Conservation (phyloP, 352 stramenopile genomes). For the Phytophthora chlamydospora region DNA sequence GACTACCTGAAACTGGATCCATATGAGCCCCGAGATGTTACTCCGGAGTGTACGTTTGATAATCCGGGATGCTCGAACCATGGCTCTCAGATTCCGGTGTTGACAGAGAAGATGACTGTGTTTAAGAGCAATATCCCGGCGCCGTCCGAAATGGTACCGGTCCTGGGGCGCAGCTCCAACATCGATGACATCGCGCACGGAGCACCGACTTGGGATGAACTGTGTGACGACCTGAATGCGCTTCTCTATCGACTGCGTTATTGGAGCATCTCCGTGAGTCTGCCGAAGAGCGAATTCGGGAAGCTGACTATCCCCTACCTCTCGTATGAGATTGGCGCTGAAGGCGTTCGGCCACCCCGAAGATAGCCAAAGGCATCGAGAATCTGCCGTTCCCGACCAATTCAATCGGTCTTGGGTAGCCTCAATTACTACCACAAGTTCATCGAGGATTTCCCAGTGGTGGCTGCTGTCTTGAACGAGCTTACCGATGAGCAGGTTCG, state of each 20-base stretch:
- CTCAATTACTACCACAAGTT: too few relatives aligned
- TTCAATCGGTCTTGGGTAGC: too few relatives aligned
- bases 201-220: conserved; percentile 1
- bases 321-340: neutral
- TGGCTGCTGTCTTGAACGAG: too few relatives aligned
- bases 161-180: conserved; percentile 2
- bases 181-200: conserved; percentile 9
- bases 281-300: conserved; percentile 9
- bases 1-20: conserved; percentile 1
- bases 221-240: conserved; percentile 2
- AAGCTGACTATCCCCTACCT: neutral
- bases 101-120: neutral
- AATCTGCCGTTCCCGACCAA: neutral
- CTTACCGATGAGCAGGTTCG: too few relatives aligned
- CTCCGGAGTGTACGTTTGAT: too few relatives aligned
- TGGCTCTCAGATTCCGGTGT: too few relatives aligned
- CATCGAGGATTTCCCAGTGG: too few relatives aligned
- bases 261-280: conserved; percentile 6
- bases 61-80: too few relatives aligned
- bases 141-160: neutral
- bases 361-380: neutral
- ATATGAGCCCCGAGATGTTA: too few relatives aligned
- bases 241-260: conserved; percentile 1
- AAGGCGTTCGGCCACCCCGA: neutral
- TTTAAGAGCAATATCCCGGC: neutral